Evolutionary conservation across 179 eudicot species (phyloP), one percentile per base, ranked within the genome.

Genomic region (Beta macrorhiza): DNA sequence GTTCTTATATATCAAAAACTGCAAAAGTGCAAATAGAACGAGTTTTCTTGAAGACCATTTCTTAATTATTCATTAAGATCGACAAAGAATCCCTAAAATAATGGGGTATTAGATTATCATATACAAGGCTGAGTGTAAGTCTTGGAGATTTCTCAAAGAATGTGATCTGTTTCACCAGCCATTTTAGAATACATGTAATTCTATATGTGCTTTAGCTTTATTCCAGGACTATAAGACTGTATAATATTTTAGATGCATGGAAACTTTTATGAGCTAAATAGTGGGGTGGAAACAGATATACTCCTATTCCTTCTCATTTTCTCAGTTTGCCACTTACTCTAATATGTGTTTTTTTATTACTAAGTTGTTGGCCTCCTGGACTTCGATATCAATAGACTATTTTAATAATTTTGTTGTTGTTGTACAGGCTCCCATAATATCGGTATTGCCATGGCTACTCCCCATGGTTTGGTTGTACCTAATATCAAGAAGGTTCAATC

Each of bases 361-460:
- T 7, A 29, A 55, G 19, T 32, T 69, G 29, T 15, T 67, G 67
- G 47, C 64, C 16, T 6, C 63, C 4, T 79, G 44, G 67, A 82
- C 15, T 32, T 77, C 22, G 72, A 51, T 37, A 20, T 52, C 22
- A 29, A 77, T 72, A n/a, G 19, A 49, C 13, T 63, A 74, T 52
- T 7, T 37, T 73, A 37, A 69, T 69, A 5, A 7, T 29, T 56
- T 57, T 84, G 72, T 5, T 10, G 74, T 71, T 37, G 67, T 75
- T 67, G 22, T 74, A 52, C 72, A 95, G 99, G 99, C 47, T 85
- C 91, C 71, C 99, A 95, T 79, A 95, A 93, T 85, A 89, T 95
- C 86, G 99, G 98, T 72, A 87, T 95, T 82, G 98, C 99, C 71
- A 95, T 93, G 98, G 98, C 99, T 82, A 93, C 99, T 81, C 93